phyloP scores from a whole-genome alignment of 2,329 filamentous ascomycete species.

The Colletotrichum orchidophilum region DNA sequence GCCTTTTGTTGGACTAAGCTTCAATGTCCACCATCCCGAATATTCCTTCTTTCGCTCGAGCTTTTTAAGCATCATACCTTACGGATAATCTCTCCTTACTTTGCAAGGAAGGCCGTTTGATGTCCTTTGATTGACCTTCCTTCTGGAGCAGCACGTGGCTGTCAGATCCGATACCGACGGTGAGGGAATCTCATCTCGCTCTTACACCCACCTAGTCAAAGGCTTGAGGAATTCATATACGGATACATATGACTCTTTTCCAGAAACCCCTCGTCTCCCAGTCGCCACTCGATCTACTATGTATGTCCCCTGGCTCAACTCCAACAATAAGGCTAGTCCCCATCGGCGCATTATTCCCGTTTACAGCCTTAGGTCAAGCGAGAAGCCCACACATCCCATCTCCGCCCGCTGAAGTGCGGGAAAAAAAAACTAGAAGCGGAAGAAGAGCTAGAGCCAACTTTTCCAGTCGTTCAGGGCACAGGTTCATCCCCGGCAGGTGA shows the following conservation, averaged over 20 bases:
- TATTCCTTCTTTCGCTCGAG: neutral
- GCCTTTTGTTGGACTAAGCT: constrained; percentile 17
- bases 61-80: neutral
- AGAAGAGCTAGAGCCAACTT: neutral
- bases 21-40: neutral
- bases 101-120: neutral
- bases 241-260: too few relatives aligned
- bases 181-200: too few relatives aligned
- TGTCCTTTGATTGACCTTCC: neutral
- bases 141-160: neutral
- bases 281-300: neutral
- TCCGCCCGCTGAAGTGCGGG: neutral
- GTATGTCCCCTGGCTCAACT: neutral
- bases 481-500: neutral
- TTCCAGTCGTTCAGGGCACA: neutral
- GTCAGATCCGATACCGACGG: too few relatives aligned
- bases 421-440: neutral
- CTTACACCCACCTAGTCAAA: neutral
- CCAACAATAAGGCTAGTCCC: neutral
- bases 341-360: constrained; percentile 1
- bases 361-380: neutral
- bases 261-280: neutral
- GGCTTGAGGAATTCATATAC: neutral
- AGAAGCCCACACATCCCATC: neutral
- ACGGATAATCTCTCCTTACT: neutral